Evolutionary conservation across 148 eudicot genomes (phyloP), one percentile per base, ranked within the genome.

Genomic region (Silene conica): DNA sequence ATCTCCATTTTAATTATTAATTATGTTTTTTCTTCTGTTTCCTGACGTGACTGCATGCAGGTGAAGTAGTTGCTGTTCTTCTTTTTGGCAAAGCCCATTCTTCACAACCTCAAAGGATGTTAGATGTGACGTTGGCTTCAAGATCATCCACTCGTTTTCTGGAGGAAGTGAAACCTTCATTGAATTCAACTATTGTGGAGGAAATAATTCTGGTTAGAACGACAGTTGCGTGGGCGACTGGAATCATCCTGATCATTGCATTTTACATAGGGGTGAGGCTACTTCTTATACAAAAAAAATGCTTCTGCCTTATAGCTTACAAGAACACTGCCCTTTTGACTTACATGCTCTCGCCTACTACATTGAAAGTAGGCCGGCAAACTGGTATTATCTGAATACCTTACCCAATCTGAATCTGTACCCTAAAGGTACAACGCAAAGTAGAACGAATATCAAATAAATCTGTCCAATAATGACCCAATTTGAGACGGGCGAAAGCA

Each of bases 191-290:
- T 41, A 18, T 14, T 19, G 43, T 50, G 48, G 83, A 79, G 43
- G 91, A 89, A 83, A 70, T 87, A 74, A 60, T 73, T 43, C 82
- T 95, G 68, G 97, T 95, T 63, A 89, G 99, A 80, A 64, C 48
- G 16, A 82, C 87, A 52, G 81, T 95, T 75, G 97, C 99, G 46
- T 95, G 96, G 97, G 68, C 81, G 38, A 90, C 99, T 34, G 97
- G 97, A 81, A 82, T 88, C 72, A 72, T 95, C 73, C 90, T 95
- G 57, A 63, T 95, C 76, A 84, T 95, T 79, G 84, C 97, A 77
- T 87, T 93, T 73, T 76, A 87, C 26, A 73, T 92, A 54, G 99
- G 96, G 92, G 99, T 95, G 74, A 92, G 88, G 22, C 63, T 56
- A 12, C 23, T 69, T 60, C 19, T 45, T 38, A 1, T 69, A 48